Conservation (phyloP, 2,329 filamentous ascomycete genomes). For the Thielaviopsis populi region DNA sequence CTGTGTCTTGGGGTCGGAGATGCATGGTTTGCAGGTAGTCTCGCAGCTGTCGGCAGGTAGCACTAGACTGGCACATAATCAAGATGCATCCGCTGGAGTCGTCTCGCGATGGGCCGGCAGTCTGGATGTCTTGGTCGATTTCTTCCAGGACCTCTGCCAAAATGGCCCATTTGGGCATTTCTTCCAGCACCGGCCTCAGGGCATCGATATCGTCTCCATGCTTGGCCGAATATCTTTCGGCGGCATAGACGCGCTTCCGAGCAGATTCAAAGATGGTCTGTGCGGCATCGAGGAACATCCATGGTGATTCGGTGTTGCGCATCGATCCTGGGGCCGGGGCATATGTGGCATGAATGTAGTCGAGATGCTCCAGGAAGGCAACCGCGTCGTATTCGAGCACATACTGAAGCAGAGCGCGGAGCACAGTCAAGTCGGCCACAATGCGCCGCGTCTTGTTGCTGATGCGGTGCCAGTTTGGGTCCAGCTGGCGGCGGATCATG, state of each 20-base stretch:
- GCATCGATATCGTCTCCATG: constrained; percentile 36
- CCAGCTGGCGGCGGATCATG: constrained; percentile 73
- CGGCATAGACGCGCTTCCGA: constrained; percentile 71
- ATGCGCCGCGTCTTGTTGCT: constrained; percentile 94
- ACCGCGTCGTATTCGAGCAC: constrained; percentile 80
- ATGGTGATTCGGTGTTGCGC: constrained; percentile 78
- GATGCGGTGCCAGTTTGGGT: constrained; percentile 93
- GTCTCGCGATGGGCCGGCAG: constrained; percentile 60
- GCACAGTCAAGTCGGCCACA: constrained; percentile 70
- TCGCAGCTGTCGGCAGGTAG: constrained; percentile 72
- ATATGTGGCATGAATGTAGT: constrained; percentile 84
- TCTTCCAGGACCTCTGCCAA: constrained; percentile 84
- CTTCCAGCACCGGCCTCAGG: constrained; percentile 70
- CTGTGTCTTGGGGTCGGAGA: constrained; percentile 41
- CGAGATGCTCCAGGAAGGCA: constrained; percentile 80
- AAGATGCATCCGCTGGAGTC: constrained; percentile 84
- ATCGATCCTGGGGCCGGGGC: constrained; percentile 77
- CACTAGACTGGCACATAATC: constrained; percentile 86
- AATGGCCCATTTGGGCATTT: constrained; percentile 85
- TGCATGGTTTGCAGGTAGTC: constrained; percentile 91
- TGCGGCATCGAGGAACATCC: constrained; percentile 89
- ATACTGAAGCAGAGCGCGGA: constrained; percentile 67
- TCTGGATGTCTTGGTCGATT: constrained; percentile 79
- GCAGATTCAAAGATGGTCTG: constrained; percentile 89
- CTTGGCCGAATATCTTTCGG: constrained; percentile 25